phyloP scores from a whole-genome alignment of 495 filamentous ascomycete genomes.

The Pseudoneurospora amorphoporcata region DNA sequence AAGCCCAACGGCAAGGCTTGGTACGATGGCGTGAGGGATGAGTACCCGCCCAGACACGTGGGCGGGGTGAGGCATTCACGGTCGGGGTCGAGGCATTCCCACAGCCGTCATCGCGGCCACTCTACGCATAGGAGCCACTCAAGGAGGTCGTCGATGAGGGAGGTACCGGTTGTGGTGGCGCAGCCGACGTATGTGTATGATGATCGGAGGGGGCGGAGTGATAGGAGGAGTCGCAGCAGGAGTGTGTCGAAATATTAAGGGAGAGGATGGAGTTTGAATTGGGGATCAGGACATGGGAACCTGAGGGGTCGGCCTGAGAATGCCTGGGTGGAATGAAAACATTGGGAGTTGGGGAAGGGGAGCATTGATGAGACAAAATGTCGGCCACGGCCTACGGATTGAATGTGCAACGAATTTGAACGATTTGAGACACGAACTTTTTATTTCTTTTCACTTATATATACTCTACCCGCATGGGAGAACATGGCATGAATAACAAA shows the following conservation, averaged over 20 bases:
- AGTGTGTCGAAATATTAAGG: conserved; percentile 2
- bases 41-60: conserved; percentile 4
- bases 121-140: background rate
- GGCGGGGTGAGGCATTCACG: background rate
- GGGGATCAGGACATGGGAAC: background rate
- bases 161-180: conserved; percentile 8
- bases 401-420: background rate
- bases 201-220: background rate
- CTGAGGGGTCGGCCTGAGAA: background rate
- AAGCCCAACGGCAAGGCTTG: conserved; percentile 11
- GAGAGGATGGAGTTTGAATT: background rate
- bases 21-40: conserved; percentile 18
- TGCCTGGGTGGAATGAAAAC: background rate
- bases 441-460: background rate
- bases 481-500: background rate
- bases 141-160: conserved; percentile 1
- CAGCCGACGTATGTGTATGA: conserved; percentile 2
- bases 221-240: conserved; percentile 1
- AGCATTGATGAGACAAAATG: background rate
- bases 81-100: conserved; percentile 3
- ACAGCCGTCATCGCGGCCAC: background rate
- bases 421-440: background rate
- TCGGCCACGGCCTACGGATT: background rate
- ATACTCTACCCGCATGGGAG: background rate
- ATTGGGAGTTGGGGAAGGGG: background rate